Base-by-base conservation (phyloP, 2,329 filamentous ascomycete species). In the Camptophora hylomeconis region DNA sequence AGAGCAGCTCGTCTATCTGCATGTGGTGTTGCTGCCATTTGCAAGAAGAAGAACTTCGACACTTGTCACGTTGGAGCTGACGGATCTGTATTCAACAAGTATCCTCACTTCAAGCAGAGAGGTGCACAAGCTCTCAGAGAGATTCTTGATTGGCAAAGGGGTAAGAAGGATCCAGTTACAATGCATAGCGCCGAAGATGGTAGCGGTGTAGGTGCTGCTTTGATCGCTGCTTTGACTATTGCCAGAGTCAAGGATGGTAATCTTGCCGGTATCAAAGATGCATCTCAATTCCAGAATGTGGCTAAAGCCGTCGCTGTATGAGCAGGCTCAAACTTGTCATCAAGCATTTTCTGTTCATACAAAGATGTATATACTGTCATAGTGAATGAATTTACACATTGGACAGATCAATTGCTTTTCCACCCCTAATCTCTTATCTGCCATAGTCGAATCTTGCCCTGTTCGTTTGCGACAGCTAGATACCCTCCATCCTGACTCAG, bases 71-170 rank as follows among this genome's bases (percentile, higher is more conserved):
- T 98, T 22, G 89, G 89, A 46, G 89, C 89, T 28, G 89, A 98
- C 51, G 89, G 89, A 20, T 92, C 82, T 11, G 87, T 98, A 31
- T 98, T 98, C 65, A 94, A 93, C 69, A 95, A 95, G 57, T 98
- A 98, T 61, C 89, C 89, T 8, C 80, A 93, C 60, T 98, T 98
- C 72, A 94, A 94, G 67, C 72, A 75, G 33, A 79, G 89, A 31
- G 86, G 87, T 32, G 87, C 89, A 9, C 68, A 77, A 53, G 89
- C 89, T 16, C 70, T 98, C 30, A 75, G 82, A 31, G 89, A 98
- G 65, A 94, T 98, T 42, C 72, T 98, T 20, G 87, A 93, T 63
- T 95, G 87, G 86, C 73, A 80, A 3, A 72, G 69, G 31, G 53
- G 66, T 27, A 77, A 75, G 54, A 78, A 84, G 52, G 84, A 95